Conservation (phyloP, 1,284 basidiomycete genomes). For the Lentinus polychrous region DNA sequence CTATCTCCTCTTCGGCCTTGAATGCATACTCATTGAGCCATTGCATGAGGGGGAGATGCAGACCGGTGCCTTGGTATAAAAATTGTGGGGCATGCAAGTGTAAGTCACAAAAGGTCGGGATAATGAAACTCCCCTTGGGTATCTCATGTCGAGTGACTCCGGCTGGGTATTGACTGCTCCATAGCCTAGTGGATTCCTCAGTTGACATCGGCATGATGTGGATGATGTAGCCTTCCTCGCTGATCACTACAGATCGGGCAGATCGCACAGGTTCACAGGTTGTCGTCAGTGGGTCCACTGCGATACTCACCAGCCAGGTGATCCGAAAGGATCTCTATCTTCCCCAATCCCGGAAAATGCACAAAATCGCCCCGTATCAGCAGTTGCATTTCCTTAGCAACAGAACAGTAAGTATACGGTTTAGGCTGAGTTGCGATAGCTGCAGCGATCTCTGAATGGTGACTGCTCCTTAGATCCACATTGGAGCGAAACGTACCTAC, state of each 20-base stretch:
- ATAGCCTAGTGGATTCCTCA: slow-evolving; percentile 26
- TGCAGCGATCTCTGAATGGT: no score
- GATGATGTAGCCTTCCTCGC: slow-evolving; percentile 47
- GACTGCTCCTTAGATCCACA: no score
- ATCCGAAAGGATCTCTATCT: slow-evolving; percentile 48
- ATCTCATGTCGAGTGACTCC: slow-evolving; percentile 22
- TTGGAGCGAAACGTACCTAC: no score
- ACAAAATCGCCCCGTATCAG: slow-evolving; percentile 48
- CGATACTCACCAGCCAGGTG: slow-evolving; percentile 46
- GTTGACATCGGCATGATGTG: slow-evolving; percentile 37
- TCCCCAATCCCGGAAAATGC: slow-evolving; percentile 43
- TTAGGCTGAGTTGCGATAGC: no score
- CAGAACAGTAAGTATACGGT: no score
- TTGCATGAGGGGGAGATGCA: slow-evolving; percentile 77
- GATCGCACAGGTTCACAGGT: neutral
- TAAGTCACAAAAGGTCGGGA: slow-evolving; percentile 75
- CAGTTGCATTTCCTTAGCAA: slow-evolving; percentile 9
- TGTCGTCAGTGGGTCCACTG: no score
- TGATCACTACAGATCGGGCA: slow-evolving; percentile 33
- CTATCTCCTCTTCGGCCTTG: slow-evolving; percentile 71
- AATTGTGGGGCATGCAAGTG: slow-evolving; percentile 86
- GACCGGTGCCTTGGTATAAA: slow-evolving; percentile 77
- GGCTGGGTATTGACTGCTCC: neutral
- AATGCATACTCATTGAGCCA: slow-evolving; percentile 79
- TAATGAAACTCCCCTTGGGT: slow-evolving; percentile 53